These are phyloP conservation scores for Calonectria henricotiae DNA, from an alignment of 2,329 filamentous ascomycete species.

Conservation along the genomic window DNA sequence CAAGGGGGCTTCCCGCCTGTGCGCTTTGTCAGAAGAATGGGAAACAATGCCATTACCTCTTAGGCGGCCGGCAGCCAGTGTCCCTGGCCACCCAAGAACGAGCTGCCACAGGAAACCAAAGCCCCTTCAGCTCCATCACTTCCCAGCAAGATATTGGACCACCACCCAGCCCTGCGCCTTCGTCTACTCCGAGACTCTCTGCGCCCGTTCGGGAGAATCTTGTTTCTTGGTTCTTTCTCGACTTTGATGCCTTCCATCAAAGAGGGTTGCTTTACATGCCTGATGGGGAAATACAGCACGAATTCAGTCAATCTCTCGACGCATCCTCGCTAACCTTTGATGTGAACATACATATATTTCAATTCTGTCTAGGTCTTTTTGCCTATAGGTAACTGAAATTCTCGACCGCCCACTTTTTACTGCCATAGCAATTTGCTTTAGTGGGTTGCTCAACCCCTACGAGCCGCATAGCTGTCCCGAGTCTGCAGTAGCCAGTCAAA, in stretches of 20 bases:
- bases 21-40: constrained; percentile 12
- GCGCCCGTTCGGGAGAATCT: no score
- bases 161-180: no score
- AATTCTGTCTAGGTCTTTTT: constrained; percentile 23
- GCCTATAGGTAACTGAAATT: constrained; percentile 14
- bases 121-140: no score
- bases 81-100: no score
- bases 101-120: background rate
- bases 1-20: constrained; percentile 22
- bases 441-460: constrained; percentile 10
- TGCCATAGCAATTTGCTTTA: constrained; percentile 2
- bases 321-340: background rate
- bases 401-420: background rate
- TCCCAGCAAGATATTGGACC: no score
- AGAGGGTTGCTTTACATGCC: background rate
- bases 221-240: constrained; percentile 19
- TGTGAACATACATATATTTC: constrained; percentile 21
- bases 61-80: background rate
- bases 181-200: no score
- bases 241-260: background rate
- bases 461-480: constrained; percentile 20
- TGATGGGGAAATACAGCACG: background rate
- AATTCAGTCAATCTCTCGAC: background rate
- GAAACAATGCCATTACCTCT: constrained; percentile 1
- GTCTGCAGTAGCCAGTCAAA: background rate